These are phyloP conservation scores for Leccinum boreale DNA, from an alignment of 768 basidiomycete species.

Conservation along the genomic window DNA sequence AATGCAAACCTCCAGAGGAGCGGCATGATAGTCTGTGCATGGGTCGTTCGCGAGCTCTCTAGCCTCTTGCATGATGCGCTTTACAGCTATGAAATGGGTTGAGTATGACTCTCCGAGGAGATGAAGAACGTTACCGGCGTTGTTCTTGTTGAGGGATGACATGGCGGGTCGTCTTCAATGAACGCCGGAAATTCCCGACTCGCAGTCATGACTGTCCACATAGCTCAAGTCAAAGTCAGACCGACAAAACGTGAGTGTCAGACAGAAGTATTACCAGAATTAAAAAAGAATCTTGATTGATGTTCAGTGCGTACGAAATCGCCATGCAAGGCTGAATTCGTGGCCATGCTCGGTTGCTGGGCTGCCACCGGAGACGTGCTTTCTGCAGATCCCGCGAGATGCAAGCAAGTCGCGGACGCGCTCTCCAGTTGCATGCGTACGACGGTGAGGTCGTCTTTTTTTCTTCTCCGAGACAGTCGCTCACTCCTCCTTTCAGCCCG, in stretches of 20 bases:
- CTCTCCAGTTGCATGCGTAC: conserved; percentile 85
- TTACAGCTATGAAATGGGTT: conserved; percentile 58
- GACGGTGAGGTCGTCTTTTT: conserved; percentile 52
- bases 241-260: conserved; percentile 63
- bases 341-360: conserved; percentile 85
- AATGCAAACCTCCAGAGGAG: conserved; percentile 61
- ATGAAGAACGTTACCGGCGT: conserved; percentile 58
- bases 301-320: conserved; percentile 12
- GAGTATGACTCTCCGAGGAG: not conserved
- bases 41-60: conserved; percentile 83
- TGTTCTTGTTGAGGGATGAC: conserved; percentile 79
- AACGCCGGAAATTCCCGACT: conserved; percentile 15
- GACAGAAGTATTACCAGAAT: no score
- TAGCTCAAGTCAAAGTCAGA: conserved; percentile 77
- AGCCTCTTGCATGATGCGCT: conserved; percentile 97
- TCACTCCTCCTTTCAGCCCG: conserved; percentile 45
- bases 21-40: conserved; percentile 82
- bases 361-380: conserved; percentile 66
- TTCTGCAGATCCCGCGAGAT: conserved; percentile 43
- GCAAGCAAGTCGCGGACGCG: conserved; percentile 54
- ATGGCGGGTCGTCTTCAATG: conserved; percentile 4
- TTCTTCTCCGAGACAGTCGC: not conserved
- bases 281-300: no score
- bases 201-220: conserved; percentile 49
- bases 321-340: conserved; percentile 48